These are phyloP conservation scores for Coemansia sp. DNA, from an alignment of 192 early-diverging fungal genomes.

Conservation along the genomic window DNA sequence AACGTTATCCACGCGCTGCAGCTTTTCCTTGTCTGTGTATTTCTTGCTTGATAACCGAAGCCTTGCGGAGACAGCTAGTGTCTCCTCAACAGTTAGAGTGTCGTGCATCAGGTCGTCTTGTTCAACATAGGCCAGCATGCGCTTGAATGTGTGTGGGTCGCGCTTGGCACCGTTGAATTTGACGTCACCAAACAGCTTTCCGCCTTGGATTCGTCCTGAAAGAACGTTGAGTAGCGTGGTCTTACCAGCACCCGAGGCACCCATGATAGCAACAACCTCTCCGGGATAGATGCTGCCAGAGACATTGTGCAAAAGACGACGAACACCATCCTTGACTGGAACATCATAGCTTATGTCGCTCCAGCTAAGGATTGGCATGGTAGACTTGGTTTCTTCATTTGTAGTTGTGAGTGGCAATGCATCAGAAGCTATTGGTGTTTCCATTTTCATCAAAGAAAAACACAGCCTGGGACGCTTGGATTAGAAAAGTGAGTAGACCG, in stretches of 20 bases:
- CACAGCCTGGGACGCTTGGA: too few relatives aligned
- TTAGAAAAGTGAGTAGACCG: too few relatives aligned
- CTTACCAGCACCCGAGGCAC: slow-evolving; percentile 85
- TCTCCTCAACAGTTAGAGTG: slow-evolving; percentile 72
- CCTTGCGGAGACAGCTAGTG: slow-evolving; percentile 65
- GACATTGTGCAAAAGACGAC: slow-evolving; percentile 61
- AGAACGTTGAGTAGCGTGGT: slow-evolving; percentile 76
- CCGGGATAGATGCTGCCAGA: slow-evolving; percentile 67
- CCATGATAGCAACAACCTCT: slow-evolving; percentile 83
- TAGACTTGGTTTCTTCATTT: neutral
- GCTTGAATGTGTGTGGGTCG: slow-evolving; percentile 33
- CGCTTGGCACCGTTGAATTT: slow-evolving; percentile 51
- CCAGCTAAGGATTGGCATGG: slow-evolving; percentile 30
- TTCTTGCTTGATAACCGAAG: slow-evolving; percentile 60
- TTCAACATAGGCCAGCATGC: slow-evolving; percentile 43
- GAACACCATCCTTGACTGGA: slow-evolving; percentile 19
- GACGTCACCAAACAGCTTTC: slow-evolving; percentile 54
- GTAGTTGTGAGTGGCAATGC: neutral
- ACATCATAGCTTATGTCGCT: slow-evolving; percentile 35
- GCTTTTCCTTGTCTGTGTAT: slow-evolving; percentile 53
- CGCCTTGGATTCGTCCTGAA: slow-evolving; percentile 62
- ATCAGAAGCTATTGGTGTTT: neutral
- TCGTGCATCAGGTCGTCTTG: slow-evolving; percentile 54
- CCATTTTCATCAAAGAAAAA: neutral
- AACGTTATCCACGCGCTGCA: slow-evolving; percentile 60